Evolutionary conservation across 371 early-diverging fungal species (phyloP), one percentile per base, ranked within the genome.

Genomic region (Nosema muscidifuracis): DNA sequence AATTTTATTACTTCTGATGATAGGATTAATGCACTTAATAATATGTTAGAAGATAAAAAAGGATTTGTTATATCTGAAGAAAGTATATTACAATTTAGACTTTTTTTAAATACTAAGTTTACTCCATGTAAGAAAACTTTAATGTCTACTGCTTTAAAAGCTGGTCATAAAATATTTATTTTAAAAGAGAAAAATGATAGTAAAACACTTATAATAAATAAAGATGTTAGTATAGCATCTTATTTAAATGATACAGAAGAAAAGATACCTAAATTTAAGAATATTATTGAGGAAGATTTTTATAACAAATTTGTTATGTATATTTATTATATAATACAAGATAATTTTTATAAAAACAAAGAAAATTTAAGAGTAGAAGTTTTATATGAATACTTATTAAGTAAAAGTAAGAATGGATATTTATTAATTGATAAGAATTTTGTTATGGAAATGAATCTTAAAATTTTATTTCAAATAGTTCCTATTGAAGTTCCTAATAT

Each of bases 71-170:
- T 80, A 7, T 66, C 57, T 43, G 71, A 60, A 30, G 33, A 64
- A n/a, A 68, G 53, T 16, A n/a, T 53, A 7, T 34, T 57, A 22
- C 65, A 80, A 53, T 55, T 80, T 10, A n/a, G 55, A 53, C 18
- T 38, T 43, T 34, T 65, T 0, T 38, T 67, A 22, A 74, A 74
- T 12, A 51, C 15, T 20, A 70, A 44, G 18, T 75, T 68, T 43
- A 26, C 18, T 20, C 61, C 79, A 18, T 74, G 74, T 55, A 65
- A 77, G 63, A 65, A 71, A 65, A 80, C 74, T 16, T 36, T 80
- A 24, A 68, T 80, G 22, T 74, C 43, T 9, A 30, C 77, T 24
- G 80, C 80, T 4, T 26, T 44, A 63, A 40, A 63, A 28, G 24
- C 22, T 3, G 40, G 33, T 26, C 44, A 24, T 26, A 44, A 44